Evolutionary conservation across 2,329 filamentous ascomycete genomes (phyloP).

Genomic region (Aureobasidium sp.): DNA sequence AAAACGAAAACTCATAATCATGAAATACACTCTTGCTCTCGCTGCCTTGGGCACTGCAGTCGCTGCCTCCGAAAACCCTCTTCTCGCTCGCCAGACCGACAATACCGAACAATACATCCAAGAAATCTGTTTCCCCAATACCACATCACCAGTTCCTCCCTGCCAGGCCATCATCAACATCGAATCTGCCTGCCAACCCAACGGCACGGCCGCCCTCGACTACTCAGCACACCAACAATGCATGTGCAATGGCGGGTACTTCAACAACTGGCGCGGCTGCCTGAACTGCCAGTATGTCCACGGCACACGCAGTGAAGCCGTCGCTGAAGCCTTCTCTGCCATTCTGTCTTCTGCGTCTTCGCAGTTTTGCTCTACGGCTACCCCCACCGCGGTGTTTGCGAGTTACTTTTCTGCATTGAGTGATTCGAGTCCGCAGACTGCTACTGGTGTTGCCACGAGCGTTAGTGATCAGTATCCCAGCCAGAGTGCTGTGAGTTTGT

Average conservation of each 20-base stretch:
- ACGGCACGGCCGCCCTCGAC: slow-evolving; percentile 24
- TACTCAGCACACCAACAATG: slow-evolving; percentile 28
- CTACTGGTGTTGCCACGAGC: slow-evolving; percentile 24
- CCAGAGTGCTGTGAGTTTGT: slow-evolving; percentile 33
- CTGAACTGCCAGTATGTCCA: slow-evolving; percentile 34
- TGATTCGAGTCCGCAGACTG: slow-evolving; percentile 20
- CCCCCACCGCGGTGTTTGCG: slow-evolving; percentile 30
- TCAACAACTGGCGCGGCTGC: slow-evolving; percentile 36
- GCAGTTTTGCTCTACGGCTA: slow-evolving; percentile 29
- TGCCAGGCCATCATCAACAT: slow-evolving; percentile 29
- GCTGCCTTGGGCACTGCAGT: neutral
- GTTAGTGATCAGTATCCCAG: slow-evolving; percentile 27
- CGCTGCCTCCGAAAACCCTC: neutral
- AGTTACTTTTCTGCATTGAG: slow-evolving; percentile 24
- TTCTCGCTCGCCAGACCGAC: neutral
- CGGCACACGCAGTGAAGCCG: slow-evolving; percentile 30
- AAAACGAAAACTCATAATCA: neutral
- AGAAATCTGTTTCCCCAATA: slow-evolving; percentile 12
- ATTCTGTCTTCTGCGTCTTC: slow-evolving; percentile 29
- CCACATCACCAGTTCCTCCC: slow-evolving; percentile 20
- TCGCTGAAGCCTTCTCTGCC: slow-evolving; percentile 24
- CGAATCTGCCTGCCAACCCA: slow-evolving; percentile 26
- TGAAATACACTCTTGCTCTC: neutral
- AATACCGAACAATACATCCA: slow-evolving; percentile 8
- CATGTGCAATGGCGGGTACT: slow-evolving; percentile 38